Evolutionary conservation across 805 yeast species (phyloP).

Genomic region (Ogataea nakhonphanomensis): DNA sequence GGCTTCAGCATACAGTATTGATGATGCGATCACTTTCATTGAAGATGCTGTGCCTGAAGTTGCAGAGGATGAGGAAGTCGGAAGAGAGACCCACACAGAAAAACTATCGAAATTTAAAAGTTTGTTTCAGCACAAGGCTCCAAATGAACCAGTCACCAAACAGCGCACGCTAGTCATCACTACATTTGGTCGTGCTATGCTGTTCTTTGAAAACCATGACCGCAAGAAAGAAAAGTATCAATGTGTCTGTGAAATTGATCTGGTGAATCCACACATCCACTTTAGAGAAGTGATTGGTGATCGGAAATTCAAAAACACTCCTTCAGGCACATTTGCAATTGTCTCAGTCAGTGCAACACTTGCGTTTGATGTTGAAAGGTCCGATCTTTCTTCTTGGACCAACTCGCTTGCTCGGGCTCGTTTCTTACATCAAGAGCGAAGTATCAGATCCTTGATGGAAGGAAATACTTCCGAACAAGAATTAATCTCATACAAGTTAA

Average conservation of each 20-base stretch:
- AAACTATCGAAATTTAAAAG: slow-evolving; percentile 27
- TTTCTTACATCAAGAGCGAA: slow-evolving; percentile 45
- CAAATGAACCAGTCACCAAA: slow-evolving; percentile 29
- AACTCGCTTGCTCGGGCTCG: slow-evolving; percentile 48
- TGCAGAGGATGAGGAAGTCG: slow-evolving; percentile 18
- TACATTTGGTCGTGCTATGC: slow-evolving; percentile 57
- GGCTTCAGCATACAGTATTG: slow-evolving; percentile 17
- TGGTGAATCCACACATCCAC: slow-evolving; percentile 48
- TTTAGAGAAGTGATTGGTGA: slow-evolving; percentile 57
- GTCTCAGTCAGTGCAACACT: slow-evolving; percentile 53
- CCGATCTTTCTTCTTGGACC: slow-evolving; percentile 57
- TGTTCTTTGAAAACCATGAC: slow-evolving; percentile 43
- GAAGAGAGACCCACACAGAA: slow-evolving; percentile 14
- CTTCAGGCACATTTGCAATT: slow-evolving; percentile 52
- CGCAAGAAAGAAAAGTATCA: slow-evolving; percentile 40
- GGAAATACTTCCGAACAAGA: slow-evolving; percentile 32
- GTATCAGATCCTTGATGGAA: slow-evolving; percentile 25
- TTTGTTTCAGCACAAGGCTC: slow-evolving; percentile 24
- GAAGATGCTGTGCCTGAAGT: slow-evolving; percentile 17
- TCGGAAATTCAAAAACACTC: slow-evolving; percentile 34
- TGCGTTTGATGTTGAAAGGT: slow-evolving; percentile 52
- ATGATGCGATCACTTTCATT: slow-evolving; percentile 29
- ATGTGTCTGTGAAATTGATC: slow-evolving; percentile 50
- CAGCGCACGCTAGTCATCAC: slow-evolving; percentile 57
- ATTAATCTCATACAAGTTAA: slow-evolving; percentile 30